These are phyloP conservation scores for Omphalotus guepiniiformis DNA, from an alignment of 768 basidiomycete species.

Conservation along the genomic window DNA sequence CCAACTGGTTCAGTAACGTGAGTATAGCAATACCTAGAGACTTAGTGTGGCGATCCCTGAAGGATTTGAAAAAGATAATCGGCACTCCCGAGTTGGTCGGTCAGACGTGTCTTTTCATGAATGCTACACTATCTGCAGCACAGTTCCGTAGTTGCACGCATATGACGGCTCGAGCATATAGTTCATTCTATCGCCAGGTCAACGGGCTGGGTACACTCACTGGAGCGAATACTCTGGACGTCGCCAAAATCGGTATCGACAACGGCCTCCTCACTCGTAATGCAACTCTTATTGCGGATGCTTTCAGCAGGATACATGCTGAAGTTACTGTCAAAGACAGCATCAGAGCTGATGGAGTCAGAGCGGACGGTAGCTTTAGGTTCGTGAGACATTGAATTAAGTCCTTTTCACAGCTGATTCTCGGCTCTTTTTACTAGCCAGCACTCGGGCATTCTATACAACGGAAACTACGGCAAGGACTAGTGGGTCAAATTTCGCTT, in stretches of 20 bases:
- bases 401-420: not conserved
- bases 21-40: conserved; percentile 11
- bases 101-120: conserved; percentile 54
- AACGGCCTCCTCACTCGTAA: conserved; percentile 39
- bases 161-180: conserved; percentile 51
- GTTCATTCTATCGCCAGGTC: conserved; percentile 36
- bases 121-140: conserved; percentile 32
- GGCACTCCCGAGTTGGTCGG: conserved; percentile 54
- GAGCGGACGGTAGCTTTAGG: conserved; percentile 48
- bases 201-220: conserved; percentile 46
- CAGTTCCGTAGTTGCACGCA: conserved; percentile 43
- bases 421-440: conserved; percentile 29
- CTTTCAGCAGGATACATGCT: conserved; percentile 46
- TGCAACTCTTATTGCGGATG: conserved; percentile 40
- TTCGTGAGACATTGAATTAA: conserved; percentile 8
- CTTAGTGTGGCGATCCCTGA: not conserved
- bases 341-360: conserved; percentile 56
- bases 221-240: conserved; percentile 64
- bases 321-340: conserved; percentile 48
- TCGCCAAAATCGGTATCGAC: conserved; percentile 60
- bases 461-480: conserved; percentile 65
- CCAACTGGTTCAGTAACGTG: conserved; percentile 63
- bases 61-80: conserved; percentile 39
- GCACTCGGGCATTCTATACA: conserved; percentile 64
- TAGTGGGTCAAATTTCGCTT: conserved; percentile 26